Conservation (phyloP, 2,329 filamentous ascomycete species). For the Fusarium tanahbumbuense region DNA sequence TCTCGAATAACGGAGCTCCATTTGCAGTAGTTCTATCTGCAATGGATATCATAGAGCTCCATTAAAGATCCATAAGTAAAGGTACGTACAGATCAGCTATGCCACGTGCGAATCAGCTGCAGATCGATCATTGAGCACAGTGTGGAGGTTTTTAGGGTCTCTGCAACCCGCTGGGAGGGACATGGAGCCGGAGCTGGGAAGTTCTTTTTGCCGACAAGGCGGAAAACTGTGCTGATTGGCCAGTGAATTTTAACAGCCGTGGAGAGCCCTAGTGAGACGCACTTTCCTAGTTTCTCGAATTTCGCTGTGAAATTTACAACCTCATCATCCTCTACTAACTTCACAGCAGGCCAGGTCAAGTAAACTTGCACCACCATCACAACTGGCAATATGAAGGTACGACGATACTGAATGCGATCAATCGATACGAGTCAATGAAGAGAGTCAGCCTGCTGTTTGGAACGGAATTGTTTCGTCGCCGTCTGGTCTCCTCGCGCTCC, state of each 20-base stretch:
- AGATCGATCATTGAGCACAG: not conserved
- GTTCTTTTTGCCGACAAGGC: conserved; percentile 40
- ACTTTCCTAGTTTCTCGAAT: conserved; percentile 52
- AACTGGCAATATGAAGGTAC: conserved; percentile 63
- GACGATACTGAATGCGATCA: conserved; percentile 27
- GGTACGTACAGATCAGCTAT: conserved; percentile 15
- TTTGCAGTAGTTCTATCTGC: not conserved
- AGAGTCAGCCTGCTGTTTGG: not conserved
- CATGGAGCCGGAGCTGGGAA: not conserved
- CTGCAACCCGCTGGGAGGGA: not conserved
- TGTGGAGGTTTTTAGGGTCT: conserved; percentile 19
- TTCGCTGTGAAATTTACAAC: conserved; percentile 52
- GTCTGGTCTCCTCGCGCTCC: not conserved
- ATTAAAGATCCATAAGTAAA: not conserved
- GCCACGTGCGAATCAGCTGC: not conserved
- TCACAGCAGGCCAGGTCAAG: conserved; percentile 57
- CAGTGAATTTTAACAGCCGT: conserved; percentile 25
- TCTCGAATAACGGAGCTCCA: not conserved
- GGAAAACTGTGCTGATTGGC: conserved; percentile 50
- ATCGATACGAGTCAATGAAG: conserved; percentile 7
- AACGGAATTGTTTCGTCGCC: not conserved
- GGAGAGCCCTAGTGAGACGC: conserved; percentile 58
- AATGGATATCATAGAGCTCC: not conserved
- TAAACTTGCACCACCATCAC: conserved; percentile 59
- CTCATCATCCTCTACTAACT: conserved; percentile 52